Conservation (phyloP, 352 stramenopile species). For the Thraustochytrium sp. region DNA sequence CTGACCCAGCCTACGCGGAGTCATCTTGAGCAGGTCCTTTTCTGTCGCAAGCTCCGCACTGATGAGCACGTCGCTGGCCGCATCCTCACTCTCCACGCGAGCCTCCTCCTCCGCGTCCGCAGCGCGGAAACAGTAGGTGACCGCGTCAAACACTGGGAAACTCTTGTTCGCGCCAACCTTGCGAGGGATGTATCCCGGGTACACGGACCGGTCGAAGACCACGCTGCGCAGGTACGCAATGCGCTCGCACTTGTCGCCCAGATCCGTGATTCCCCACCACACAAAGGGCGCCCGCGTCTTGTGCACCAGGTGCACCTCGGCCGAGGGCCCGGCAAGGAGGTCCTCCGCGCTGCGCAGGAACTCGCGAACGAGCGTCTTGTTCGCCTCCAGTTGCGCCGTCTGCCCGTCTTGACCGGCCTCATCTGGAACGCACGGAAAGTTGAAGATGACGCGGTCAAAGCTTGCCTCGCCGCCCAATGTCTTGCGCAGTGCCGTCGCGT, state of each 20-base stretch:
- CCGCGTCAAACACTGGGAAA: conserved; percentile 91
- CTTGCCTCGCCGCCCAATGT: conserved; percentile 53
- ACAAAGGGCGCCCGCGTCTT: conserved; percentile 87
- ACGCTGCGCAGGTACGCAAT: conserved; percentile 65
- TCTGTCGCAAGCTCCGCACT: not conserved
- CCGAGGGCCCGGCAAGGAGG: conserved; percentile 55
- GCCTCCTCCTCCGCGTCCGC: not conserved
- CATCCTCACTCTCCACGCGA: not conserved
- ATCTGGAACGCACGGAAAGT: conserved; percentile 88
- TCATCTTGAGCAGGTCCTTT: conserved; percentile 37
- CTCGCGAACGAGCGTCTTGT: conserved; percentile 77
- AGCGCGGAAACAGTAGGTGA: conserved; percentile 81
- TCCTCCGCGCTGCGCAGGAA: conserved; percentile 72
- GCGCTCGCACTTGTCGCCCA: conserved; percentile 52
- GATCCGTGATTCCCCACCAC: conserved; percentile 71
- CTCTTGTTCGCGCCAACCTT: conserved; percentile 89
- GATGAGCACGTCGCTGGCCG: not conserved
- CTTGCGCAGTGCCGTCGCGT: conserved; percentile 70
- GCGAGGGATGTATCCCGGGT: conserved; percentile 86
- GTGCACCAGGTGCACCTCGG: conserved; percentile 86
- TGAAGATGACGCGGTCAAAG: conserved; percentile 90
- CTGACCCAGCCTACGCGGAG: not conserved
- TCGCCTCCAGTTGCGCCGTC: conserved; percentile 88
- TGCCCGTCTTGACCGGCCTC: conserved; percentile 85
- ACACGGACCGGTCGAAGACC: conserved; percentile 83